Base-by-base conservation (phyloP, 768 basidiomycete species). In the Collybia nuda region DNA sequence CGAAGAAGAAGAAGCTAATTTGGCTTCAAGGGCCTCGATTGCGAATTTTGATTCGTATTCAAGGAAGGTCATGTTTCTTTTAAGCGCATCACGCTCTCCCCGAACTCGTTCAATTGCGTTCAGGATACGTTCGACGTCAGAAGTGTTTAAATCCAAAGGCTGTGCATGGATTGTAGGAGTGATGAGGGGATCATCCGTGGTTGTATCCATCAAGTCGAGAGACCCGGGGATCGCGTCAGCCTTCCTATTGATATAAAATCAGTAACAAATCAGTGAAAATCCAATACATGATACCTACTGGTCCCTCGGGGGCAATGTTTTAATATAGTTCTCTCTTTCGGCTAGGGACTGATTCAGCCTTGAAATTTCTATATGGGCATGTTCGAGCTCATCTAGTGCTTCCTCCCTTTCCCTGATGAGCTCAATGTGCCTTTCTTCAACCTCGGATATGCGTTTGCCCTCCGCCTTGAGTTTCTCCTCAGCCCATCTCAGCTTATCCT, bases 41-140 rank as follows among this genome's bases (percentile, higher is more conserved):
- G 81, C 70, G 57, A 88, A 86, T 55, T 72, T 79, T 21, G 81
- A 80, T 66, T 92, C 89, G 2, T 75, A 71, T 55, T 86, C 77
- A 47, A 86, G 68, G 65, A 90, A 92, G 43, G 86, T 76, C 12
- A 91, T 65, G 47, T 85, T 77, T 5, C 83, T 76, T 44, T 76
- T 76, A 22, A 89, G 73, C 40, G 66, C 70, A 54, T 90, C 84
- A 4, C 88, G 76, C 56, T 91, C 87, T 3, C 65, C 63, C 4
- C 89, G 82, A 40, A 90, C 70, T 28, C 88, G 80, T n/a, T 82
- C 79, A 38, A 88, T 71, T 1, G 88, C 82, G 22, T 65, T 65
- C 44, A 90, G 70, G 19, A 90, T 71, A 35, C 77, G 79, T 53
- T 80, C 80, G 28, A 86, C 72, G 39, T 78, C 68, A 17, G 58